These are phyloP conservation scores for Lophiostoma macrostomum DNA, from an alignment of 495 filamentous ascomycete genomes.

Conservation along the genomic window DNA sequence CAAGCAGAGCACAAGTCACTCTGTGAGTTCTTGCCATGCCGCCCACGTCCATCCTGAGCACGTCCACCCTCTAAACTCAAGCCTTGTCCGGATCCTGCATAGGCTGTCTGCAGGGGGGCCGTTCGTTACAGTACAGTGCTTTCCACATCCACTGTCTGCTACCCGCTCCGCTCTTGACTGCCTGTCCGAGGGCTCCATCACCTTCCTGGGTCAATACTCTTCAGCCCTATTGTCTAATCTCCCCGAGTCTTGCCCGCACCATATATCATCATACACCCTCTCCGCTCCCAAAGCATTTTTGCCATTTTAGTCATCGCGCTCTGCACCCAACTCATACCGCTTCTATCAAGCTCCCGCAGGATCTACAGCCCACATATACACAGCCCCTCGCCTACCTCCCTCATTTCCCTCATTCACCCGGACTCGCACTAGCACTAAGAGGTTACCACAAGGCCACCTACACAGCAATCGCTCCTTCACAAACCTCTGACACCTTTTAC, in stretches of 20 bases:
- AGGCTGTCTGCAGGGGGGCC: conserved; percentile 31
- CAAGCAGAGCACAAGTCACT: conserved; percentile 32
- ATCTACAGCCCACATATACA: conserved; percentile 32
- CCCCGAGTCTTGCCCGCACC: conserved; percentile 7
- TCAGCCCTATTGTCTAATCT: conserved; percentile 32
- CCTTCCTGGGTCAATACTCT: conserved; percentile 14
- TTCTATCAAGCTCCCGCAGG: conserved; percentile 28
- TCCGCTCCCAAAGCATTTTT: conserved; percentile 16
- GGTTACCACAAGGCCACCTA: not conserved
- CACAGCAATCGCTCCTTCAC: not conserved
- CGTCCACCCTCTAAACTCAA: conserved; percentile 23
- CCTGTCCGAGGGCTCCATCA: conserved; percentile 1
- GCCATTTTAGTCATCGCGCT: conserved; percentile 29
- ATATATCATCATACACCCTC: conserved; percentile 31
- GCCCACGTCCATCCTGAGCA: conserved; percentile 1
- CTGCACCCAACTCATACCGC: conserved; percentile 2
- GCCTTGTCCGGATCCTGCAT: conserved; percentile 33
- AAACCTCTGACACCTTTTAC: not conserved
- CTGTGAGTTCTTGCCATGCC: conserved; percentile 10
- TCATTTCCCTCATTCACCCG: conserved; percentile 6
- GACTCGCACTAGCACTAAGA: not conserved
- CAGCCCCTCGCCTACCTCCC: conserved; percentile 23
- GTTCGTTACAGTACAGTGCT: conserved; percentile 18
- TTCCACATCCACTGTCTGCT: conserved; percentile 19
- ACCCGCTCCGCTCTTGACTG: conserved; percentile 16